A percentile compares a stretch with the other conserved stretches of the same genome.
Conservation (phyloP, 495 filamentous ascomycete genomes). For the Hypoxylon lenormandii region DNA sequence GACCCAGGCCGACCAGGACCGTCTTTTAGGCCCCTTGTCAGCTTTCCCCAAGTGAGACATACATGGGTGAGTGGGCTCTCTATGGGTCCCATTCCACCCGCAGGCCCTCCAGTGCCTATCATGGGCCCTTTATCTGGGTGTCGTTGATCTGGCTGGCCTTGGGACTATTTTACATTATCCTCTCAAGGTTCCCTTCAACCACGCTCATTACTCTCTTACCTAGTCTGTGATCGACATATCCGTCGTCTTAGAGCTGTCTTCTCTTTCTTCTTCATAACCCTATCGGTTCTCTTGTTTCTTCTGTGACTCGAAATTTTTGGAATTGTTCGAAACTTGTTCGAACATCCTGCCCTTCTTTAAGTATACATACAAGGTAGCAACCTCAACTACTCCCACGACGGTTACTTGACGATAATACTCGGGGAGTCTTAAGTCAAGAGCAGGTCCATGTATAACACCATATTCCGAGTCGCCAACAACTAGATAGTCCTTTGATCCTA, state of each 20-base stretch:
- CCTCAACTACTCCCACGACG: constrained; percentile 35
- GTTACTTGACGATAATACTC: constrained; percentile 44
- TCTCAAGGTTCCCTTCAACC: constrained; percentile 60
- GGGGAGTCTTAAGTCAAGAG: constrained; percentile 43
- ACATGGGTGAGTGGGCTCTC: constrained; percentile 50
- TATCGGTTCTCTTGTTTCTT: constrained; percentile 65
- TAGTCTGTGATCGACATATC: constrained; percentile 62
- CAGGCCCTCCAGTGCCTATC: constrained; percentile 53
- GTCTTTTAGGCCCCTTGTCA: constrained; percentile 56
- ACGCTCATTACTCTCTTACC: constrained; percentile 56
- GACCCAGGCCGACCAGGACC: constrained; percentile 42
- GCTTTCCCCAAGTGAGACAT: constrained; percentile 61
- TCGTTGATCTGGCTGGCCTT: constrained; percentile 57
- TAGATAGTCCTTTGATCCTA: constrained; percentile 55
- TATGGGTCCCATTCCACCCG: constrained; percentile 52
- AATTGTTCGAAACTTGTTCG: constrained; percentile 49
- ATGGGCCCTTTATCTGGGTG: constrained; percentile 55
- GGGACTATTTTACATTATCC: constrained; percentile 61
- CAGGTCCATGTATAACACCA: constrained; percentile 59
- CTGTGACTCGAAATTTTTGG: constrained; percentile 60
- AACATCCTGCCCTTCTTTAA: constrained; percentile 63
- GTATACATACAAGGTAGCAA: constrained; percentile 38
- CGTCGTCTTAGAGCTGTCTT: constrained; percentile 61
- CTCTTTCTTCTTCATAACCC: constrained; percentile 64
- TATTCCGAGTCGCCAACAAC: constrained; percentile 55